Base-by-base conservation (phyloP, 2,329 filamentous ascomycete genomes). In the Xylogone sp. region DNA sequence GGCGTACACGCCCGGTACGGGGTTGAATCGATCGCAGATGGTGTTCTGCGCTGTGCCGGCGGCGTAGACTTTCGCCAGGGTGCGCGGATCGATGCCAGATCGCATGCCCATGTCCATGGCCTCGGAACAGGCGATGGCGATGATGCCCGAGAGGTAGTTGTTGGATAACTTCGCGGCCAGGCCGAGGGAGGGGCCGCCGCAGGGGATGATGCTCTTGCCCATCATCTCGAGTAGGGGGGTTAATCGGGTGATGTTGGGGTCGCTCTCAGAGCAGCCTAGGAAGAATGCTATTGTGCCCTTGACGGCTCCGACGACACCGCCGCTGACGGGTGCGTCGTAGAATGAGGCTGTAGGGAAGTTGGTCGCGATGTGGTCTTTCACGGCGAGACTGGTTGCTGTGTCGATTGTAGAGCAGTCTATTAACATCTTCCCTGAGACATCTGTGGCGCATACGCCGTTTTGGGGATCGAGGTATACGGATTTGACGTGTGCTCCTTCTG, bases 341-440 rank as follows among this genome's bases (percentile, higher is more conserved):
- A 70, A 71, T 7, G 52, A 52, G 3, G 54, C 52, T 21, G 44
- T 48, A 5, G 56, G 56, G 21, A 49, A 50, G 13, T 47, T 27
- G 34, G 46, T 22, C 5, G 21, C 42, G 2, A 57, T 48, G 19
- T 50, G 27, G 8, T 52, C 53, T 9, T 42, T 42, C 13, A 59
- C 54, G 2, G 54, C 52, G 9, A 43, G 21, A 1, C 80, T 84
- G 2, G 83, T 84, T 51, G 75, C 75, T 0, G 84, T 82, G 64
- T 89, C 86, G 61, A 90, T 89, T 2, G 86, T 89, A 10, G 84
- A 88, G 59, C 80, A 84, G 65, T 89, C 86, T 57, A 90, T 85
- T 61, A 88, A 86, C 19, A 88, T 70, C 16, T 74, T 54, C 68
- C 65, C 20, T 63, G 56, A 42, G 61, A 68, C 3, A 67, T 65